Evolutionary conservation across 2,329 filamentous ascomycete genomes (phyloP).

Genomic region (Neopestalotiopsis sp.): DNA sequence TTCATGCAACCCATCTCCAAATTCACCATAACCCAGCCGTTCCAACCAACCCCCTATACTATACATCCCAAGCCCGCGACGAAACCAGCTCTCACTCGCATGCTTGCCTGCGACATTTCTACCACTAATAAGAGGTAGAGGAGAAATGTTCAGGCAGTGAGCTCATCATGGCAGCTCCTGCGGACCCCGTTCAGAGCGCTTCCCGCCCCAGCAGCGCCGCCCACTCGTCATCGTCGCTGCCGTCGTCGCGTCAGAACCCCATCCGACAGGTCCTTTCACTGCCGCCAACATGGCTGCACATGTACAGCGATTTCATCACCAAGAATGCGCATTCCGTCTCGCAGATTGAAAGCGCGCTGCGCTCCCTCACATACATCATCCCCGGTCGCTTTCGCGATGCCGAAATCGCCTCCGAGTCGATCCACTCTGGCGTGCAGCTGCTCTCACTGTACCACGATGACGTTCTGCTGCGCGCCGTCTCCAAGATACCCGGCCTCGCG

Average conservation of each 20-base stretch:
- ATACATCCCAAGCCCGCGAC: neutral
- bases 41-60: neutral
- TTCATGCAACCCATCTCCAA: neutral
- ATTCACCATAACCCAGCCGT: neutral
- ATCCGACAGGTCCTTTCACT: slow-evolving; percentile 56
- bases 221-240: neutral
- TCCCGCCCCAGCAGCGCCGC: slow-evolving; percentile 23
- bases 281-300: slow-evolving; percentile 69
- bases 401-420: slow-evolving; percentile 90
- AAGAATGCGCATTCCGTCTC: slow-evolving; percentile 94
- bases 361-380: slow-evolving; percentile 94
- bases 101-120: neutral
- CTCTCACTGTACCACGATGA: slow-evolving; percentile 93
- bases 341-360: slow-evolving; percentile 91
- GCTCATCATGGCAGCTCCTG: slow-evolving; percentile 15
- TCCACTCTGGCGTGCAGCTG: slow-evolving; percentile 87
- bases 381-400: slow-evolving; percentile 90
- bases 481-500: slow-evolving; percentile 63
- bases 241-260: slow-evolving; percentile 28
- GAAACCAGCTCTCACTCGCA: neutral
- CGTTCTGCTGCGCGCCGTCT: slow-evolving; percentile 72
- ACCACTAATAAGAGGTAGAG: neutral
- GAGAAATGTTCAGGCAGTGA: neutral
- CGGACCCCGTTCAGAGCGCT: slow-evolving; percentile 20
- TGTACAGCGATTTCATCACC: slow-evolving; percentile 89